Evolutionary conservation across 73 alveolate species (phyloP), one percentile per base, ranked within the genome.

Genomic region (Uronychia setigera): DNA sequence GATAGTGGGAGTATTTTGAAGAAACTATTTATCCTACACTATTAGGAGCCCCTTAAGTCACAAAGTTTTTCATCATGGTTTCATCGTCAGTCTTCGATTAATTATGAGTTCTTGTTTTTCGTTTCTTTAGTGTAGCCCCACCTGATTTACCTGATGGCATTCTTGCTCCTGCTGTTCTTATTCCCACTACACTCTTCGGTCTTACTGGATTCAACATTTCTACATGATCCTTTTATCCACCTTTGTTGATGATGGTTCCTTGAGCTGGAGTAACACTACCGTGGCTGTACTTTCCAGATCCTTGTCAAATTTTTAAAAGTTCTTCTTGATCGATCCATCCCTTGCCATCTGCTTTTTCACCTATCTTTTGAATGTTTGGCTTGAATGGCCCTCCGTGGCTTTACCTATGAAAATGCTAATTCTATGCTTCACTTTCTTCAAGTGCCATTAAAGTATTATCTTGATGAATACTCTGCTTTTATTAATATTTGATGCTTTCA

Each of bases 71-170:
- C n/a, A n/a, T n/a, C n/a, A n/a, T n/a, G n/a, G n/a, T n/a, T n/a
- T n/a, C 67, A 19, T 46, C 67, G 5, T 46, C 67, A 19, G 67
- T 46, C 19, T 46, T 46, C 67, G 19, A 19, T 11, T 46, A 11
- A 46, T 46, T 46, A 19, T 46, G 5, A 19, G 67, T 46, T 5
- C 67, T 5, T 5, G 67, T 19, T 19, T 46, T 46, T 19, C 67
- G 5, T 46, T 46, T 46, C 67, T 46, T 46, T 11, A 46, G 67
- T 46, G 67, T 19, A 5, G 67, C 67, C 67, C 19, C 19, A 19
- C 67, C 67, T 19, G n/a, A n/a, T n/a, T n/a, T n/a, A n/a, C 67
- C 67, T 46, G 67, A 46, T 46, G 67, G 67, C 67, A 46, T 11
- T 19, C 67, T 46, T 46, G n/a, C n/a, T n/a, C 67, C 67, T 11